Evolutionary conservation across 768 basidiomycete species (phyloP), one percentile per base, ranked within the genome.

Genomic region (Brasilioporus rufonigricans): DNA sequence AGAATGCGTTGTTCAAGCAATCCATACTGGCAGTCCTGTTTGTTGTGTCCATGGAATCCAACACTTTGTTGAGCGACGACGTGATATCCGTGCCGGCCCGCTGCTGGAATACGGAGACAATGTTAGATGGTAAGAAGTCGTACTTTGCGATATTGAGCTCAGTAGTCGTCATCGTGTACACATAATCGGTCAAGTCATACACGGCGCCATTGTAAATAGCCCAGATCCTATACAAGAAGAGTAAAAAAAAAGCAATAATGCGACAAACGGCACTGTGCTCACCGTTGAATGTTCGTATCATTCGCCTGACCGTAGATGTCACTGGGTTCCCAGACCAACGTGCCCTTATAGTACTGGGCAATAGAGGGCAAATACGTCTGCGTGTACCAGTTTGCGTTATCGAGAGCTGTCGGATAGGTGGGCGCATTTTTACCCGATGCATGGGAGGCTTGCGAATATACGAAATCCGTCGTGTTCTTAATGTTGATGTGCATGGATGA

Each of bases 181-280:
- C 73, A 65, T 89, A 89, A 68, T 88, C 83, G 12, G 82, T 80
- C 31, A 87, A 62, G 61, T 87, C 86, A 67, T 83, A 89, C 31
- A 89, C 68, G 31, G 68, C 68, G 52, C 72, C 72, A 14, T 87
- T 71, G 70, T 81, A 86, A 48, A 87, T 77, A 0, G 73, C 86
- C 83, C 86, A 85, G 53, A 75, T 73, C 57, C 85, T 76, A 49
- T 14, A 31, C 39, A 23, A 56, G 10, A 56, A 54, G 27, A 8
- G 48, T 63, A 48, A 65, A 31, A 35, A 38, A 35, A 11, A 9
- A 21, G 39, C 19, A 8, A 39, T n/a, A 39, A 29, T 62, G 52
- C 44, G 14, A 53, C 45, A 43, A 56, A 48, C 19, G 16, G 18
- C 58, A 48, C 18, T 27, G 19, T 3, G 44, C 68, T 41, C 52